Evolutionary conservation across 129 eudicot species (phyloP).

Genomic region (Gnaphalium uliginosum): DNA sequence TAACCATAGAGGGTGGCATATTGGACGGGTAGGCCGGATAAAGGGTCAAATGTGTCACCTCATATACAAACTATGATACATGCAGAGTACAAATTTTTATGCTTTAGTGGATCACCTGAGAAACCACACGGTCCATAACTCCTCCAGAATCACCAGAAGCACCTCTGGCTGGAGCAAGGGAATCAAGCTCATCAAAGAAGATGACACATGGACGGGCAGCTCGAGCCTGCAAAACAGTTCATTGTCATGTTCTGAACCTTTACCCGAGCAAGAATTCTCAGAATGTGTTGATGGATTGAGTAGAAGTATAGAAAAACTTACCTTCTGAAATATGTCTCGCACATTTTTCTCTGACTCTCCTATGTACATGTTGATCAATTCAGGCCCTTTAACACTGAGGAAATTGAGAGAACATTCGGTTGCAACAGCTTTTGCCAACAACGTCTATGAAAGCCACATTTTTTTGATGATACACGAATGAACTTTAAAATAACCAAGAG

Average conservation of each 20-base stretch:
- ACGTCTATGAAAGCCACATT: slow-evolving; percentile 47
- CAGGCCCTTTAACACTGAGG: slow-evolving; percentile 97
- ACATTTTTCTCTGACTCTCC: slow-evolving; percentile 99
- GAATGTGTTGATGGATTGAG: not conserved
- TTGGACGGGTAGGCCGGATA: not conserved
- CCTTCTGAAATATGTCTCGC: slow-evolving; percentile 95
- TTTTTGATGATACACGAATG: not conserved
- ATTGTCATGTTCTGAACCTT: slow-evolving; percentile 24
- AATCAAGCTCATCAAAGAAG: slow-evolving; percentile 96
- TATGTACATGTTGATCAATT: slow-evolving; percentile 96
- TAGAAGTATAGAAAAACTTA: slow-evolving; percentile 28
- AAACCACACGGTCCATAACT: slow-evolving; percentile 98
- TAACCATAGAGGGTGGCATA: not conserved
- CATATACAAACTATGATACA: not conserved
- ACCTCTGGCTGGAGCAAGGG: slow-evolving; percentile 99
- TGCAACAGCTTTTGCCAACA: slow-evolving; percentile 99
- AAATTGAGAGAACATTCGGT: slow-evolving; percentile 96
- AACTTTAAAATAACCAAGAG: not conserved
- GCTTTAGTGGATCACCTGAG: slow-evolving; percentile 62
- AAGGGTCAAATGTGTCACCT: not conserved
- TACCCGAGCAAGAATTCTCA: not conserved
- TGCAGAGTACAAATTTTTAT: not conserved
- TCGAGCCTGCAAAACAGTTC: slow-evolving; percentile 69
- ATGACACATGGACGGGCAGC: slow-evolving; percentile 98
- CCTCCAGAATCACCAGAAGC: slow-evolving; percentile 99